Conservation (phyloP, 345 rosid genomes). For the Populus ilicifolia region DNA sequence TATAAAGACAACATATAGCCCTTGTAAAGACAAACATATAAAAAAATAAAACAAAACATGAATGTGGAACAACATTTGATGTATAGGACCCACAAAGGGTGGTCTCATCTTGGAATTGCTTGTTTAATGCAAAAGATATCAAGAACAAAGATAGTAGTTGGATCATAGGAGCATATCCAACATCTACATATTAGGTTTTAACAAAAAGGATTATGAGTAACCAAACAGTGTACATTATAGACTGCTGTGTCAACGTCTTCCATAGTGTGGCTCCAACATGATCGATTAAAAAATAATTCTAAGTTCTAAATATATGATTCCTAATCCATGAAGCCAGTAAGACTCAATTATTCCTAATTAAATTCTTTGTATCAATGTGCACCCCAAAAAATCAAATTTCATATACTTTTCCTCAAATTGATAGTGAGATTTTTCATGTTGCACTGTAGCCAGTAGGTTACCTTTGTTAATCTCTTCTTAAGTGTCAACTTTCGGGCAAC, state of each 20-base stretch:
- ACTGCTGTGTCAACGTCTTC: neutral
- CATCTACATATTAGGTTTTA: neutral
- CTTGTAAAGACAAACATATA: neutral
- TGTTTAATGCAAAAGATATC: constrained; percentile 6
- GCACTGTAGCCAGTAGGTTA: constrained; percentile 13
- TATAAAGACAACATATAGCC: constrained; percentile 19
- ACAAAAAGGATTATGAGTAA: neutral
- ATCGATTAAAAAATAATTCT: neutral
- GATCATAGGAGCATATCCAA: neutral
- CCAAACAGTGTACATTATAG: neutral
- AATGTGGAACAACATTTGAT: neutral
- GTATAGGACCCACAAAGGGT: neutral
- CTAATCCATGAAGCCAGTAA: neutral
- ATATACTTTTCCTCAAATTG: neutral
- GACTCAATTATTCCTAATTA: neutral
- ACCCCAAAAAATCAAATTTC: neutral
- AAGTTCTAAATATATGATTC: neutral
- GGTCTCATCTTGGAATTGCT: neutral
- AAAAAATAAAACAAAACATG: neutral
- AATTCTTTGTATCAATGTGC: neutral
- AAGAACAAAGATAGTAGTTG: neutral
- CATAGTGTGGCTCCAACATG: constrained; percentile 2
- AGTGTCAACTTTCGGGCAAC: constrained; percentile 36
- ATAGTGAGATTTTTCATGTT: neutral
- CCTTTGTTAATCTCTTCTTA: constrained; percentile 57